Evolutionary conservation across 805 yeast species (phyloP).

Genomic region (Clavispora vitiphila): DNA sequence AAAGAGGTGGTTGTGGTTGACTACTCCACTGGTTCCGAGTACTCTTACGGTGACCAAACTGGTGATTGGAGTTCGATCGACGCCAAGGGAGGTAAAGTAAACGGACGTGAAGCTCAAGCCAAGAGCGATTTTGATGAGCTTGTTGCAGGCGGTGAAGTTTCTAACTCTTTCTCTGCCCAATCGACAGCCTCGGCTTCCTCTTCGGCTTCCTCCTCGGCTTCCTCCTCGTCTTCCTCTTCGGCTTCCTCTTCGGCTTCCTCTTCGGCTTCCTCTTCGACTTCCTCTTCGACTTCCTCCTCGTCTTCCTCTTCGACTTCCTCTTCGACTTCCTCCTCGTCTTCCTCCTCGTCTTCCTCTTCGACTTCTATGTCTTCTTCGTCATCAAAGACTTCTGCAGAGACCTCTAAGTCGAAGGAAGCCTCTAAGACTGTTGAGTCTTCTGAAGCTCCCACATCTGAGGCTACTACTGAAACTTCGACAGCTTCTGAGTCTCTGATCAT

Average conservation of each 20-base stretch:
- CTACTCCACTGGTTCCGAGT: constrained; percentile 44
- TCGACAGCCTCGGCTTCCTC: background rate
- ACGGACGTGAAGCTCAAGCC: constrained; percentile 14
- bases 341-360: background rate
- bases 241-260: constrained; percentile 1
- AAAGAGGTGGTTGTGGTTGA: constrained; percentile 25
- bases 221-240: background rate
- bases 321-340: background rate
- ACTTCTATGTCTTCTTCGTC: background rate
- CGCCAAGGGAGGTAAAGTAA: constrained; percentile 31
- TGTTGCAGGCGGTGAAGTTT: constrained; percentile 1
- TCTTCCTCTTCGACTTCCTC: background rate
- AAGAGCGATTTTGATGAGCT: constrained; percentile 5
- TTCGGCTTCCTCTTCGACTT: background rate
- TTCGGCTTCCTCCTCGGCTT: constrained; percentile 2
- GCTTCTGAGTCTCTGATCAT: background rate
- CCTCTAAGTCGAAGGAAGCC: no score
- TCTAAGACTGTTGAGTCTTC: no score
- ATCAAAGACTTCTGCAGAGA: background rate
- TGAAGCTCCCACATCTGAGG: background rate
- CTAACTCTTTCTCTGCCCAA: background rate
- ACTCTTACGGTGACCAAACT: constrained; percentile 34
- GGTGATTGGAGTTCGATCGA: constrained; percentile 38
- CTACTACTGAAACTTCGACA: background rate
- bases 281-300: background rate